phyloP scores from a whole-genome alignment of 108 stramenopile genomes.

The Conticribra weissflogii region DNA sequence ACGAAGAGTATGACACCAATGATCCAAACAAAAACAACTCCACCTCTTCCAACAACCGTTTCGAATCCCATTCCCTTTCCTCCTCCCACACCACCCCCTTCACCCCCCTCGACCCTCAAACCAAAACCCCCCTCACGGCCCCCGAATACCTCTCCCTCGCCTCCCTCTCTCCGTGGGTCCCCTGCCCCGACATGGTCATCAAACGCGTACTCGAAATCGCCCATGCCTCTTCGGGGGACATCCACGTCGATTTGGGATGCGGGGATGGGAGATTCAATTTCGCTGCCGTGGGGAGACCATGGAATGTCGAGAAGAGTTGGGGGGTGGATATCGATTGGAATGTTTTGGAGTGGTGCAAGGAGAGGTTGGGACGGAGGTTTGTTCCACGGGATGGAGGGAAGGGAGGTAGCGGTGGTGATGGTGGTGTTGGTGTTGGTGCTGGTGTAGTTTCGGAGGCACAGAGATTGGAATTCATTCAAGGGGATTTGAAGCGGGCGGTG shows the following conservation, averaged over 20 bases:
- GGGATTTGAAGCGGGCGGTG: conserved; percentile 59
- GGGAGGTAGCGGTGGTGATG: conserved; percentile 16
- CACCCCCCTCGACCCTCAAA: conserved; percentile 6
- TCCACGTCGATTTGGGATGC: conserved; percentile 83
- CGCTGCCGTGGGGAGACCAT: conserved; percentile 61
- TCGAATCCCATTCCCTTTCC: too few species aligned
- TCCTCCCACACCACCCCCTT: conserved; percentile 1
- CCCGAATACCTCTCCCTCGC: conserved; percentile 72
- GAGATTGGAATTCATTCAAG: conserved; percentile 67
- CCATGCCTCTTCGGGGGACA: conserved; percentile 44
- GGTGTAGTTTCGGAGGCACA: conserved; percentile 52
- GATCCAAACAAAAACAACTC: too few species aligned
- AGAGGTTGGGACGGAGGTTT: conserved; percentile 33
- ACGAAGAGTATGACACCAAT: too few species aligned
- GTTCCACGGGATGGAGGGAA: conserved; percentile 11
- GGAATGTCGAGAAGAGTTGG: conserved; percentile 49
- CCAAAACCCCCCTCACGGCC: conserved; percentile 27
- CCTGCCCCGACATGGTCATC: conserved; percentile 76
- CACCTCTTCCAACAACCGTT: too few species aligned
- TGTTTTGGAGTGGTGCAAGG: conserved; percentile 52
- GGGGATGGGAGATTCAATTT: conserved; percentile 90
- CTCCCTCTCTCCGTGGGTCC: conserved; percentile 82
- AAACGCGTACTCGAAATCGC: conserved; percentile 77
- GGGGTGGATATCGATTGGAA: conserved; percentile 85
- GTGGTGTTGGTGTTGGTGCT: conserved; percentile 40